A percentile compares a stretch with the other conserved stretches of the same genome.
phyloP scores from a whole-genome alignment of 2,329 filamentous ascomycete species.

The Monilinia fructicola region DNA sequence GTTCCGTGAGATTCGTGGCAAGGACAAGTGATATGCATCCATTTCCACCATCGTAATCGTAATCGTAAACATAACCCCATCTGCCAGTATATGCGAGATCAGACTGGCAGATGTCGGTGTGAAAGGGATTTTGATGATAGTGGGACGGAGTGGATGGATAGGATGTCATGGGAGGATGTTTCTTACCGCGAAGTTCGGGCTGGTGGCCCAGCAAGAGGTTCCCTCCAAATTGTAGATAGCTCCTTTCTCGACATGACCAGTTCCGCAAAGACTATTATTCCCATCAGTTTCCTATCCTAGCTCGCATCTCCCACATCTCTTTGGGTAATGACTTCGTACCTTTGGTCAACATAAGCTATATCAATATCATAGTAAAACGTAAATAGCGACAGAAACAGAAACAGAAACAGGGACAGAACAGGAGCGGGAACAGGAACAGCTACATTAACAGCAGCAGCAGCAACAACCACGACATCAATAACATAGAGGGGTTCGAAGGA shows the following conservation, averaged over 20 bases:
- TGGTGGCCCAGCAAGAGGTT: constrained; percentile 76
- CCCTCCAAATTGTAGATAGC: constrained; percentile 81
- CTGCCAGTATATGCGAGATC: neutral
- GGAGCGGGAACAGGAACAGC: no score
- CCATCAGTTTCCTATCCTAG: constrained; percentile 31
- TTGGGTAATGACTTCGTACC: constrained; percentile 46
- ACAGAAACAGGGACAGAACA: no score
- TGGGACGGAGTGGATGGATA: no score
- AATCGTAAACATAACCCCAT: neutral
- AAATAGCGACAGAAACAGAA: no score
- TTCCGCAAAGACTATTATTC: constrained; percentile 69
- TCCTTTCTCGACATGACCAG: constrained; percentile 77
- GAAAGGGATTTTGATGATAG: neutral
- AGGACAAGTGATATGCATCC: neutral
- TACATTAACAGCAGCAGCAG: neutral
- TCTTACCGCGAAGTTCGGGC: constrained; percentile 57
- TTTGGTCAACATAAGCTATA: constrained; percentile 61
- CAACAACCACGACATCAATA: no score
- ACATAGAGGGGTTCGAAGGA: constrained; percentile 18
- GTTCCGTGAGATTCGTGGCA: neutral
- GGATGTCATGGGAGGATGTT: neutral
- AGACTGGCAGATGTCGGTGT: neutral
- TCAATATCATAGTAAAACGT: constrained; percentile 28
- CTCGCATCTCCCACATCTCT: neutral
- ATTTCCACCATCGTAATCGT: neutral